Evolutionary conservation across 345 rosid species (phyloP), one percentile per base, ranked within the genome.

Genomic region (Kandelia obovata): DNA sequence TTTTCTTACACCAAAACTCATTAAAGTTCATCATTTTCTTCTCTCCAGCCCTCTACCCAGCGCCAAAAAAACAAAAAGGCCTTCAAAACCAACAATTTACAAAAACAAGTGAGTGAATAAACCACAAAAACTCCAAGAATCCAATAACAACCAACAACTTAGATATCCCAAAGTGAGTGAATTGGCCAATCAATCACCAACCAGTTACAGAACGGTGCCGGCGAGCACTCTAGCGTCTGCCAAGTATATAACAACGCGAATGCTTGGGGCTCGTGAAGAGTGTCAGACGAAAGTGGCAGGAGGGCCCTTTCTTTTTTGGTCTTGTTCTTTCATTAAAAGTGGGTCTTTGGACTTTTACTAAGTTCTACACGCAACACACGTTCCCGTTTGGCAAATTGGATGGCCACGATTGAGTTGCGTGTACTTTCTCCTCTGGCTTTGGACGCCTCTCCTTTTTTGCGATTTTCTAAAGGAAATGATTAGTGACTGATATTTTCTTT

Each of bases 1-100:
- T 91, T 75, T 83, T 88, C 79, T 79, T 84, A 0, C 79, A 82
- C 70, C 80, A 81, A 49, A 83, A 80, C 61, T 85, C 78, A 26
- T 74, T 79, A n/a, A 74, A 84, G 62, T 1, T 76, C 75, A 67
- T 4, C 82, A 72, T 88, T 56, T 51, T 66, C 37, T 27, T 4
- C 52, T n/a, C 15, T 67, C 46, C 5, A 2, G 4, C 60, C 6
- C 63, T 17, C 4, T 1, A 39, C 9, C 68, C 57, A 20, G 31
- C 55, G 21, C 23, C 20, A 53, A 28, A n/a, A 20, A 11, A 17
- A 60, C 10, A 34, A 27, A 32, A 20, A 26, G 15, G 46, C 10
- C 16, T 55, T 55, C 15, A 13, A 10, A 10, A 13, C 11, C 47
- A 16, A 37, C 28, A 28, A 58, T 11, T 51, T 19, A 21, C 47